phyloP scores from a whole-genome alignment of 2,329 filamentous ascomycete genomes.

The Exophiala bonariae region DNA sequence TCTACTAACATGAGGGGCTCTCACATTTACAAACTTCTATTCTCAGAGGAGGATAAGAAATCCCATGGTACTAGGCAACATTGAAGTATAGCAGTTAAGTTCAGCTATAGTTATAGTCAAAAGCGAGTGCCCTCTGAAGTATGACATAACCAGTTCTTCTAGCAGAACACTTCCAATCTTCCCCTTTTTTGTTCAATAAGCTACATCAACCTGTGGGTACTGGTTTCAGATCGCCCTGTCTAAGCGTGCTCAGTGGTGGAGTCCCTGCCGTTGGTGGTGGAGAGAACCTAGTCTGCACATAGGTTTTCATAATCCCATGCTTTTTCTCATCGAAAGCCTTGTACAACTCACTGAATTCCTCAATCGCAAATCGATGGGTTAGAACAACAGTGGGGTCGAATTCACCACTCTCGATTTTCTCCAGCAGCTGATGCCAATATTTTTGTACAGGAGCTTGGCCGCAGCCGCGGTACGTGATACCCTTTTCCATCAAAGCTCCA shows the following conservation, averaged over 20 bases:
- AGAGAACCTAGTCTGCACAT: constrained; percentile 20
- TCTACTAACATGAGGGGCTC: too few species aligned
- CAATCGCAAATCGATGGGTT: constrained; percentile 14
- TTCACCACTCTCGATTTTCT: constrained; percentile 36
- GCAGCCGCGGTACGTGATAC: constrained; percentile 43
- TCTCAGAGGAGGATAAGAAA: too few species aligned
- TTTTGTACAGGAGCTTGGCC: constrained; percentile 71
- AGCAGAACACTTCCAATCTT: too few species aligned
- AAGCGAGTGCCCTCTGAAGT: too few species aligned
- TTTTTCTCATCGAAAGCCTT: constrained; percentile 13
- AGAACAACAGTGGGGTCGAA: constrained; percentile 17
- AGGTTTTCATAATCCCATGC: constrained; percentile 20
- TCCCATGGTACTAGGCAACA: too few species aligned
- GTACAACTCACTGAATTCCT: constrained; percentile 18
- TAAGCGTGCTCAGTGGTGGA: constrained; percentile 15
- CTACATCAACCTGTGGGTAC: not conserved
- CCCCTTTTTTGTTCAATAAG: not conserved
- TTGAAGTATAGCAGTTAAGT: too few species aligned
- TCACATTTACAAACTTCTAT: too few species aligned
- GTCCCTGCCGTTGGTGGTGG: constrained; percentile 12
- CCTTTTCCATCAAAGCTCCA: constrained; percentile 36
- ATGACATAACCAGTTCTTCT: too few species aligned
- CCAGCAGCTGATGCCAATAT: constrained; percentile 55
- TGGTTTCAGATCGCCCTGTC: constrained; percentile 13
- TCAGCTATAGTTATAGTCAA: too few species aligned